Conservation (phyloP, 768 basidiomycete genomes). For the Collybia mongolica region DNA sequence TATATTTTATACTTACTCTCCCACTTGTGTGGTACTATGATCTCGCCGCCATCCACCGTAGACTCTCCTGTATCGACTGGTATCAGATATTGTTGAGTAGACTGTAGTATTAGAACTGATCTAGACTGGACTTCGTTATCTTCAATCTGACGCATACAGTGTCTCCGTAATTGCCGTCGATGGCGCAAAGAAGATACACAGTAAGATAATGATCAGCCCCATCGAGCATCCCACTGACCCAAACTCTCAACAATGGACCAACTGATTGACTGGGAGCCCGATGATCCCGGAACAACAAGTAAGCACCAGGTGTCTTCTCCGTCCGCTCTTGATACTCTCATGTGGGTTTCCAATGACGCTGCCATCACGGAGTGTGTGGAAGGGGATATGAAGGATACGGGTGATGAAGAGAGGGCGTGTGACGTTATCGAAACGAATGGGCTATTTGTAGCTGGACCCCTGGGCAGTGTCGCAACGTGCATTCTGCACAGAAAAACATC, state of each 20-base stretch:
- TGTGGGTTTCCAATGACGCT: constrained; percentile 22
- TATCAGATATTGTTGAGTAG: constrained; percentile 4
- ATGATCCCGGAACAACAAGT: constrained; percentile 27
- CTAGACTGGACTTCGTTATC: too few species aligned
- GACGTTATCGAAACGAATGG: constrained; percentile 44
- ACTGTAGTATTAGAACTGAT: background rate
- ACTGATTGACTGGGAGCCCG: constrained; percentile 6
- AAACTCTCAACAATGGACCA: constrained; percentile 36
- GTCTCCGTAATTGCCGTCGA: too few species aligned
- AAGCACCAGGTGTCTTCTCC: constrained; percentile 56
- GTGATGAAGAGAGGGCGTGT: constrained; percentile 42
- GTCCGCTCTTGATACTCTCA: constrained; percentile 42
- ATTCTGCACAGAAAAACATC: constrained; percentile 3
- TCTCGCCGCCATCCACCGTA: background rate
- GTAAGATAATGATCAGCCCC: constrained; percentile 15
- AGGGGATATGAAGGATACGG: constrained; percentile 50
- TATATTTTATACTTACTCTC: constrained; percentile 11
- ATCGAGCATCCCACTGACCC: constrained; percentile 28
- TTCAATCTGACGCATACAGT: too few species aligned
- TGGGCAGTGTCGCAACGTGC: constrained; percentile 5
- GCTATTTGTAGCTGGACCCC: background rate
- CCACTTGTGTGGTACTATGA: constrained; percentile 8
- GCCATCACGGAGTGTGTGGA: constrained; percentile 4
- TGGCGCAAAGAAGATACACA: too few species aligned
- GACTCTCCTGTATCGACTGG: constrained; percentile 14